A percentile compares a stretch with the other conserved stretches of the same genome.
phyloP scores from a whole-genome alignment of 768 basidiomycete genomes.

The Crucibulum laeve region DNA sequence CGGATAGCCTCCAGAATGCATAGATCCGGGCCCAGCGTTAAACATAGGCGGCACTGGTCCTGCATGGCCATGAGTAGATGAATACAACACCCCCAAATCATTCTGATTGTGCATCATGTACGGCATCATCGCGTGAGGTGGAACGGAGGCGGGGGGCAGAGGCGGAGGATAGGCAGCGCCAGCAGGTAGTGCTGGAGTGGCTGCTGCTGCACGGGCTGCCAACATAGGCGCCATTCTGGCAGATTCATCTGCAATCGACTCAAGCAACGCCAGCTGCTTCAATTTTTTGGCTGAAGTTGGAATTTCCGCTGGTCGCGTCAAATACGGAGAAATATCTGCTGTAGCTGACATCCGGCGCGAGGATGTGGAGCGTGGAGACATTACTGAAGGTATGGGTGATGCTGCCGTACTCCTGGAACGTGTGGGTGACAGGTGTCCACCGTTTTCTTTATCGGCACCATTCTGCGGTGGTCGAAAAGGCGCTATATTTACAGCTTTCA shows the following conservation, averaged over 20 bases:
- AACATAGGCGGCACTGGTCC: neutral
- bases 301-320: constrained; percentile 48
- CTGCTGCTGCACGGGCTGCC: constrained; percentile 19
- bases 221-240: constrained; percentile 50
- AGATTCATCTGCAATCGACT: constrained; percentile 71
- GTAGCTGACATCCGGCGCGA: constrained; percentile 42
- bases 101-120: constrained; percentile 10
- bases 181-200: constrained; percentile 12
- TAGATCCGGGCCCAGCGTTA: neutral
- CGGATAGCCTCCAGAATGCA: constrained; percentile 31
- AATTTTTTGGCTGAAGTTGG: constrained; percentile 58
- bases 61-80: constrained; percentile 15
- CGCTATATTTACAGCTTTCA: too few relatives aligned
- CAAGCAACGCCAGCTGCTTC: constrained; percentile 67
- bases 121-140: constrained; percentile 21
- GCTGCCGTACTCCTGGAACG: neutral
- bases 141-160: constrained; percentile 14
- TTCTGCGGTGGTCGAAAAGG: neutral
- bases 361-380: constrained; percentile 19
- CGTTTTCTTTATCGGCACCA: neutral
- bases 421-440: neutral
- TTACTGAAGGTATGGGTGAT: constrained; percentile 11
- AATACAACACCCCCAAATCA: constrained; percentile 27
- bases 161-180: constrained; percentile 6
- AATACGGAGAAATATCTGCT: constrained; percentile 69